Evolutionary conservation across 2,329 filamentous ascomycete genomes (phyloP).

Genomic region (Lachnellula arida): DNA sequence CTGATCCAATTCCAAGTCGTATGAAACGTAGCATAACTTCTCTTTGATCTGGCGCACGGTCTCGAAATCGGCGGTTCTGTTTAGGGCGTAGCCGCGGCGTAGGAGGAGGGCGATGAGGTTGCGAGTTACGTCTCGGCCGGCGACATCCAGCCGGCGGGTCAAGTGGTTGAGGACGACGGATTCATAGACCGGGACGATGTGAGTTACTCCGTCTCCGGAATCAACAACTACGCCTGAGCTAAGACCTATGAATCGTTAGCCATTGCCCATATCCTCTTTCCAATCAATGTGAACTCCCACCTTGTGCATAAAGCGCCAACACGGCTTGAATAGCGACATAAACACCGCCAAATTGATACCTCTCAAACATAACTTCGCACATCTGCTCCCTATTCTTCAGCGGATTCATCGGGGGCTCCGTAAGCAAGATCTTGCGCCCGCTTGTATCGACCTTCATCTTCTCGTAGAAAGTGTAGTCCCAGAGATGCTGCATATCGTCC

Average conservation of each 20-base stretch:
- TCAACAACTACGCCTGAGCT: slow-evolving; percentile 97
- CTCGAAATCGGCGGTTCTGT: slow-evolving; percentile 97
- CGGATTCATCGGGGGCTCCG: slow-evolving; percentile 96
- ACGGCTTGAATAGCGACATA: slow-evolving; percentile 98
- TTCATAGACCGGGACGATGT: slow-evolving; percentile 98
- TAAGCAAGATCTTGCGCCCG: slow-evolving; percentile 94
- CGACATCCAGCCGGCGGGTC: slow-evolving; percentile 88
- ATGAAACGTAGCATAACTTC: slow-evolving; percentile 99
- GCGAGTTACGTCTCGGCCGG: slow-evolving; percentile 94
- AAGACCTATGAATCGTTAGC: slow-evolving; percentile 52
- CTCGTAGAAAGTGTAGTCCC: slow-evolving; percentile 98
- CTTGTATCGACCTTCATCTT: slow-evolving; percentile 91
- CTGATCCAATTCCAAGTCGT: slow-evolving; percentile 95
- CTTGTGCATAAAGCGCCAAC: slow-evolving; percentile 92
- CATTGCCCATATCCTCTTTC: neutral
- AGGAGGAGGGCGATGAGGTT: slow-evolving; percentile 94
- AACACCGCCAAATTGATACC: slow-evolving; percentile 92
- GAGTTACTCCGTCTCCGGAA: slow-evolving; percentile 95
- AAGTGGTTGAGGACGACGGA: slow-evolving; percentile 97
- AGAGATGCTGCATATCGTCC: slow-evolving; percentile 99
- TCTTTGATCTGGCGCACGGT: slow-evolving; percentile 99
- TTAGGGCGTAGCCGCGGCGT: slow-evolving; percentile 90
- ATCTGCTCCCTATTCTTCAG: slow-evolving; percentile 96
- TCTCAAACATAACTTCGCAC: slow-evolving; percentile 99
- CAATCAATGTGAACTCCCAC: slow-evolving; percentile 40